Base-by-base conservation (phyloP, 2,329 filamentous ascomycete genomes). In the Fusarium robinianum region DNA sequence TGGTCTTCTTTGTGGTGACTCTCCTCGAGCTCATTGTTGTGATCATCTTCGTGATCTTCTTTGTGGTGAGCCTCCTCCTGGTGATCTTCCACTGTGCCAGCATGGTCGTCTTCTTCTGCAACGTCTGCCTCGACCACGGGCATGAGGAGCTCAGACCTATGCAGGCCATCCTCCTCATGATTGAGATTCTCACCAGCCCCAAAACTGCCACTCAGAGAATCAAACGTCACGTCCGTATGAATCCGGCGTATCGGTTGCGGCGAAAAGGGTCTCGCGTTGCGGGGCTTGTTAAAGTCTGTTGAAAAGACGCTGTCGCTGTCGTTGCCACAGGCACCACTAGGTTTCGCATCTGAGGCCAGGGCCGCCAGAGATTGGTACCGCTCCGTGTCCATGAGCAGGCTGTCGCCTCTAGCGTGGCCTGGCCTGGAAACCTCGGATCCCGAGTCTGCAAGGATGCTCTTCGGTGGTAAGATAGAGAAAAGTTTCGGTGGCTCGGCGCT, bases 401-500 rank as follows among this genome's bases (percentile, higher is more conserved):
- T 83, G 58, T 84, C 81, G 15, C 72, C 69, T 21, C 80, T 72
- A 21, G 63, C 65, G 49, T 79, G 73, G 10, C 65, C 60, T 14
- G 41, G 51, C 45, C 63, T 60, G 37, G 63, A 63, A 51, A 57
- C 58, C 43, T 75, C 71, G 5, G 73, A 72, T 2, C 65, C 68
- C 5, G 69, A 58, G 32, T 81, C 79, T 26, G 78, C 77, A 5
- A 85, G 74, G 56, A 85, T 85, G 60, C 79, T 83, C 65, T 79
- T 81, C 9, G 80, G 78, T 25, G 81, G 80, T 33, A 85, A 66
- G 53, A 85, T 84, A 58, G 79, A 83, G 65, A 85, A 85, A 55
- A 85, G 71, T 67, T 80, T 82, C 11, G 62, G 60, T 41, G 58
- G 58, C 48, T 59, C 67, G 50, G 63, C 63, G 40, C 68, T 67